Base-by-base conservation (phyloP, 768 basidiomycete genomes). In the Lactifluus hygrophoroides region DNA sequence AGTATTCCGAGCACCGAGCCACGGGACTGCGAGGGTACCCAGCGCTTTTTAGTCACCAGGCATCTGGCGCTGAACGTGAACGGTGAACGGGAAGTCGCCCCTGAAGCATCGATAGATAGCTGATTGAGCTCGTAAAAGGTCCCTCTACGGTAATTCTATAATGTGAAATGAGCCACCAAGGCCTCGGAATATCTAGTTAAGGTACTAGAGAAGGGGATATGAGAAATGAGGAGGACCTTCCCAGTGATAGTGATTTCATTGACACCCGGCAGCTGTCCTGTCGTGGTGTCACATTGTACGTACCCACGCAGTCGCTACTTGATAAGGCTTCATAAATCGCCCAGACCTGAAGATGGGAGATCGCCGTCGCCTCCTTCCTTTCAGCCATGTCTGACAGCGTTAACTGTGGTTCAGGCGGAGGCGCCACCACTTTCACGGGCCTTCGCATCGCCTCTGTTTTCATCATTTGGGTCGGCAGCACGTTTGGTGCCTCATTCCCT, bases 371-470 rank as follows among this genome's bases (percentile, higher is more conserved):
- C 11, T 32, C 48, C 21, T 14, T 7, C 28, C 28, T 51, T 19
- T 35, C 58, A n/a, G n/a, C 8, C 30, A 44, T 46, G 32, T 28
- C 52, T 3, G 6, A 2, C n/a, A n/a, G n/a, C 19, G 25, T 45
- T 21, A 65, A 69, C 54, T 88, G 86, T 68, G 77, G 78, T 45
- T 66, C 70, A 7, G 80, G 79, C 17, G 79, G 80, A 30, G 80
- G 80, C n/a, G 73, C 74, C 19, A 70, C 80, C 62, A 70, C 75
- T 2, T 72, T 76, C 59, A 69, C 77, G 5, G 69, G 74, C 32
- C 72, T 92, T 45, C 80, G 90, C 4, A 75, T 91, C 47, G 89
- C 78, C 0, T 81, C 88, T 21, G 70, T 91, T 62, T 92, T 92
- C 71, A 75, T 93, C 64, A 82, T 92, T 66, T 75, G 88, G 57